Evolutionary conservation across 2,329 filamentous ascomycete species (phyloP), one percentile per base, ranked within the genome.

Genomic region (Ophiostoma himal-ulmi): DNA sequence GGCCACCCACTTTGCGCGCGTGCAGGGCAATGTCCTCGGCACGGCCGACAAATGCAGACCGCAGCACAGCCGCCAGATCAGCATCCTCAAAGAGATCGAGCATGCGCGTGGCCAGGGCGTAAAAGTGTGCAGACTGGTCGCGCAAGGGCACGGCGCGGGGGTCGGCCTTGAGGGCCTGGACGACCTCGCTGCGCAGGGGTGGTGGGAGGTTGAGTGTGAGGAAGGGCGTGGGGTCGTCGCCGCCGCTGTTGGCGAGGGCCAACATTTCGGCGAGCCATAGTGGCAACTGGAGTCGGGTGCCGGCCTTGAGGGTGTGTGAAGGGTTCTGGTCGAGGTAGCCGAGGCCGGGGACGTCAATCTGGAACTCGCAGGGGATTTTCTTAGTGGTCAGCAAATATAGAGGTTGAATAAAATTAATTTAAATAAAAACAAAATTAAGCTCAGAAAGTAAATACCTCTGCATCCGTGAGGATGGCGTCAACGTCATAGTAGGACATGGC

Each of bases 201-300:
- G 86, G 79, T 0, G 95, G 94, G 8, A 96, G 86, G 77, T 95
- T 93, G 72, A 98, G 87, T 0, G 91, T 91, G 4, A 95, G 86
- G 34, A 93, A 87, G 7, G 90, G 73, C 8, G 44, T 67, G 11
- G 82, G 70, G 1, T 79, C 75, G 34, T 83, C 80, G 37, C 36
- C 71, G 54, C 68, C 67, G 30, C 36, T 69, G 37, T 83, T 84
- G 73, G 87, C 89, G 64, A 96, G 86, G 39, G 92, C 92, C 69
- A 99, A 91, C 86, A 97, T 94, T 79, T 97, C 92, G 75, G 91
- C 93, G 14, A 99, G 88, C 95, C 95, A 99, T 74, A 98, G 85
- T 1, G 95, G 95, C 0, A 98, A 88, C 73, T 91, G 87, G 66
- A 98, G 84, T 62, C 89, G 88, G 0, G 93, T 94, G 72, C 92